These are phyloP conservation scores for Coniella lustricola DNA, from an alignment of 2,329 filamentous ascomycete genomes.

Conservation along the genomic window DNA sequence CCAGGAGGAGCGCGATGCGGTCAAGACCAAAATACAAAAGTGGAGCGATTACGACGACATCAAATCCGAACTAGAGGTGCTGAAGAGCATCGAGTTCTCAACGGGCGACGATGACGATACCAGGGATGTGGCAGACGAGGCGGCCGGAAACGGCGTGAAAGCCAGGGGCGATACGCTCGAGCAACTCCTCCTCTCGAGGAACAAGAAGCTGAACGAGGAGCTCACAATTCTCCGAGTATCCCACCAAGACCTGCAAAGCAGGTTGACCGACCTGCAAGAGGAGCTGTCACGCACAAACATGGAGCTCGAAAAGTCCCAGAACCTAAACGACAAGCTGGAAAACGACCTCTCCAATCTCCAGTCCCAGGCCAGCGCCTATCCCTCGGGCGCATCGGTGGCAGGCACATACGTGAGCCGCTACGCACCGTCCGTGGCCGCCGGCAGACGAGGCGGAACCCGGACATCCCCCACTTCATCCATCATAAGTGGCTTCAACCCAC, in stretches of 20 bases:
- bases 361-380: slow-evolving; percentile 77
- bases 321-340: slow-evolving; percentile 82
- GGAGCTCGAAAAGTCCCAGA: slow-evolving; percentile 78
- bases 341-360: slow-evolving; percentile 86
- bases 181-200: slow-evolving; percentile 81
- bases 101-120: slow-evolving; percentile 75
- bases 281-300: slow-evolving; percentile 76
- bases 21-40: slow-evolving; percentile 76
- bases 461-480: slow-evolving; percentile 94
- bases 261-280: slow-evolving; percentile 73
- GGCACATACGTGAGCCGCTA: slow-evolving; percentile 83
- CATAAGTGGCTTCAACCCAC: slow-evolving; percentile 89
- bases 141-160: slow-evolving; percentile 46
- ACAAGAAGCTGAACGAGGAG: slow-evolving; percentile 95
- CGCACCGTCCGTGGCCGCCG: slow-evolving; percentile 53
- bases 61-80: slow-evolving; percentile 89
- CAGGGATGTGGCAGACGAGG: slow-evolving; percentile 22
- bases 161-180: slow-evolving; percentile 75
- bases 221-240: slow-evolving; percentile 88
- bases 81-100: slow-evolving; percentile 96
- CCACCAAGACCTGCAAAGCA: slow-evolving; percentile 80
- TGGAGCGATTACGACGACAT: slow-evolving; percentile 95
- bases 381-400: slow-evolving; percentile 84
- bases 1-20: slow-evolving; percentile 70
- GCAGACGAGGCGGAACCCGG: slow-evolving; percentile 54